These are phyloP conservation scores for Lyophyllum shimeji DNA, from an alignment of 768 basidiomycete genomes.

Conservation along the genomic window DNA sequence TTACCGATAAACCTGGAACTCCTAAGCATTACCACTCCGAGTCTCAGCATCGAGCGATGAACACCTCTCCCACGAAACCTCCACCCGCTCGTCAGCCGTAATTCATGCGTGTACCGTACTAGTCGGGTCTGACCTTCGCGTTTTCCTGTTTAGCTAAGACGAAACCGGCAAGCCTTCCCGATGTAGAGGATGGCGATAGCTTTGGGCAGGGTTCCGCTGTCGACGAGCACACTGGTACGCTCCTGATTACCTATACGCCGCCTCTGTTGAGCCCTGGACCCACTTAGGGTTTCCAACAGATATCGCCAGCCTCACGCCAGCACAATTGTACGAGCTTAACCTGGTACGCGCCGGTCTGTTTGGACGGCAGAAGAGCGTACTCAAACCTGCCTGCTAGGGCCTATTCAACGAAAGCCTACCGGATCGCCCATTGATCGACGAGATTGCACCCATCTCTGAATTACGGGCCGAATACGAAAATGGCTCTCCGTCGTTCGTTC, in stretches of 20 bases:
- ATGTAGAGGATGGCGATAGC: slow-evolving; percentile 13
- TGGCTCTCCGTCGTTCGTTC: slow-evolving; percentile 57
- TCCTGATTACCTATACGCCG: background rate
- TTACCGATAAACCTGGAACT: background rate
- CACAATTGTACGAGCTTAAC: slow-evolving; percentile 25
- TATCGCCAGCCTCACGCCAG: slow-evolving; percentile 8
- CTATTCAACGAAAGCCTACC: slow-evolving; percentile 36
- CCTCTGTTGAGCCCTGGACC: background rate
- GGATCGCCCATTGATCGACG: slow-evolving; percentile 53
- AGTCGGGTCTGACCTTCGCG: background rate
- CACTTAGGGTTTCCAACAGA: background rate
- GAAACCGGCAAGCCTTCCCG: slow-evolving; percentile 16
- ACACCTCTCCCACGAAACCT: background rate
- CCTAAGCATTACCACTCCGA: background rate
- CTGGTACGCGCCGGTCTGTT: slow-evolving; percentile 14
- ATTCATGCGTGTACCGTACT: background rate
- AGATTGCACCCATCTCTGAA: slow-evolving; percentile 48
- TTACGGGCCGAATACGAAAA: slow-evolving; percentile 69
- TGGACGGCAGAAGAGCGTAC: background rate
- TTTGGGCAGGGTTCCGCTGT: slow-evolving; percentile 1
- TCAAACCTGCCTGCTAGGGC: slow-evolving; percentile 1
- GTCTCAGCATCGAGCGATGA: slow-evolving; percentile 2
- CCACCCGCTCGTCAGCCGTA: slow-evolving; percentile 17
- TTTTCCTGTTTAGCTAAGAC: slow-evolving; percentile 11
- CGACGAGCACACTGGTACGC: slow-evolving; percentile 6